Conservation (phyloP, 2,329 filamentous ascomycete genomes). For the Dothistroma pini region DNA sequence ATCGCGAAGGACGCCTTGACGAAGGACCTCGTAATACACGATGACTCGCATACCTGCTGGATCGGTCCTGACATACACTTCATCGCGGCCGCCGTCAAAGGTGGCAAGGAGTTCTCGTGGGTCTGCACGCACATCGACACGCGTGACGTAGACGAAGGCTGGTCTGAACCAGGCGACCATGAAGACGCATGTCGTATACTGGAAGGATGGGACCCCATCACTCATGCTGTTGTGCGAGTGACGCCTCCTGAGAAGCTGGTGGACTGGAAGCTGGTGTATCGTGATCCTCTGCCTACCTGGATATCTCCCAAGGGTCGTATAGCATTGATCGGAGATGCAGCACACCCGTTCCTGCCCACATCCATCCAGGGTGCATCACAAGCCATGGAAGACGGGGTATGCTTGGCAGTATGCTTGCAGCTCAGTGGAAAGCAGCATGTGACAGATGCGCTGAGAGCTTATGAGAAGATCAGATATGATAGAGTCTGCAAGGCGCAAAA, state of each 20-base stretch:
- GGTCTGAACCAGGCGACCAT: constrained; percentile 44
- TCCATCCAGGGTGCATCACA: constrained; percentile 54
- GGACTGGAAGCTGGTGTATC: constrained; percentile 56
- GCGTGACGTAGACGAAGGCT: constrained; percentile 47
- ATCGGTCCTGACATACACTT: constrained; percentile 53
- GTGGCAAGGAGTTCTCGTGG: constrained; percentile 53
- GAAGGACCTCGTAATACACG: constrained; percentile 51
- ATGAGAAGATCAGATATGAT: constrained; percentile 28
- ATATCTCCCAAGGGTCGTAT: constrained; percentile 50
- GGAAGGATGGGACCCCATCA: constrained; percentile 44
- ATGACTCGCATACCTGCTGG: constrained; percentile 53
- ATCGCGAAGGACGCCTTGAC: constrained; percentile 51
- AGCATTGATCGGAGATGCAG: constrained; percentile 52
- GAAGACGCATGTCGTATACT: constrained; percentile 44
- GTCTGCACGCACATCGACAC: constrained; percentile 52
- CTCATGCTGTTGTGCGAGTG: constrained; percentile 46
- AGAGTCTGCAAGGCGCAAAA: constrained; percentile 23
- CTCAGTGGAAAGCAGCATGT: constrained; percentile 42
- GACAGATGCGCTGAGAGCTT: constrained; percentile 26
- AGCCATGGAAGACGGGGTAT: constrained; percentile 52
- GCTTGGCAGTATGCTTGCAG: constrained; percentile 45
- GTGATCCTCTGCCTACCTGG: constrained; percentile 55
- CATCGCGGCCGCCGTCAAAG: constrained; percentile 52
- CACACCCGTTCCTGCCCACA: constrained; percentile 54
- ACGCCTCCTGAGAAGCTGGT: constrained; percentile 37